Evolutionary conservation across 2,329 filamentous ascomycete genomes (phyloP).

Genomic region (Ophiobolus disseminans): DNA sequence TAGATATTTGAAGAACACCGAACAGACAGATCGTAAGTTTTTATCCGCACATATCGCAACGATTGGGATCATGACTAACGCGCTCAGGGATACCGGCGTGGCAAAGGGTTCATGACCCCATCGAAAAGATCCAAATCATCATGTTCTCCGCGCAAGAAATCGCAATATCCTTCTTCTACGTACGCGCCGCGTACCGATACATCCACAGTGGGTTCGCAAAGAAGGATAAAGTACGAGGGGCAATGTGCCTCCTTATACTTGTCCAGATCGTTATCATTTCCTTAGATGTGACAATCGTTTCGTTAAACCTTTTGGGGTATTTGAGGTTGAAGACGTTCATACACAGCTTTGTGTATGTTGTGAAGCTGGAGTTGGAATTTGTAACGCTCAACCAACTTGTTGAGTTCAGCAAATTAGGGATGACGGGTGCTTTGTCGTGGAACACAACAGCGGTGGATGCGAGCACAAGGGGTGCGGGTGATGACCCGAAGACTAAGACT

Average conservation of each 20-base stretch:
- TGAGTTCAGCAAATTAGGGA: constrained; percentile 2
- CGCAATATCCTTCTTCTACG: constrained; percentile 50
- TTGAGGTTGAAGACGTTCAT: constrained; percentile 21
- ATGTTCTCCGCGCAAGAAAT: constrained; percentile 47
- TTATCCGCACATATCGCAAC: too few relatives aligned
- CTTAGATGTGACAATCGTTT: constrained; percentile 13
- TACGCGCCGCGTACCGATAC: constrained; percentile 53
- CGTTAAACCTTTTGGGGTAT: constrained; percentile 10
- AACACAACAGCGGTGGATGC: background rate
- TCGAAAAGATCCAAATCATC: constrained; percentile 43
- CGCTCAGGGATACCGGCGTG: background rate
- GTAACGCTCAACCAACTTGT: constrained; percentile 53
- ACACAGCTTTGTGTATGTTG: constrained; percentile 47
- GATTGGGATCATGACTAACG: background rate
- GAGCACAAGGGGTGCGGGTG: background rate
- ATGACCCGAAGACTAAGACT: background rate
- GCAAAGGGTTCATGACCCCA: constrained; percentile 4
- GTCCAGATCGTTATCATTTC: constrained; percentile 17
- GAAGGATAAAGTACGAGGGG: constrained; percentile 3
- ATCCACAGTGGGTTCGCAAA: constrained; percentile 46
- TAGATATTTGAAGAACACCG: background rate
- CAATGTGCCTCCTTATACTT: constrained; percentile 12
- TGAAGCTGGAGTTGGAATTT: constrained; percentile 59
- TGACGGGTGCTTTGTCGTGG: background rate
- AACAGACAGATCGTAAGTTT: background rate